These are phyloP conservation scores for Dictyostelium firmibasis DNA, from an alignment of 78 protist genomes.

Conservation along the genomic window DNA sequence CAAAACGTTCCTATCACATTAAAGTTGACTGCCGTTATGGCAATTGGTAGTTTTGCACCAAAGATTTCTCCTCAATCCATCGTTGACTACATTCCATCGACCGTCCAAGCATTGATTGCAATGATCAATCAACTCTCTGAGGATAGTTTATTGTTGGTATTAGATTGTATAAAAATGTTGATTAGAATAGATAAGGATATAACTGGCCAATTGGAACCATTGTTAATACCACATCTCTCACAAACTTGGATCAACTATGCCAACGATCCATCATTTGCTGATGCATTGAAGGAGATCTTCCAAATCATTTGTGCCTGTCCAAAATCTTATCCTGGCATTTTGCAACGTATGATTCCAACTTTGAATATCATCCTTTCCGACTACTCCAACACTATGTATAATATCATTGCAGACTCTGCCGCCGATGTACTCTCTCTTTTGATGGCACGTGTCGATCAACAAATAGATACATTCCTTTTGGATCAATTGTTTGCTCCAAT, in stretches of 20 bases:
- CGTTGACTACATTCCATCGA: neutral
- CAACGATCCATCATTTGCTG: neutral
- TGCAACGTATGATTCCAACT: slow-evolving; percentile 22
- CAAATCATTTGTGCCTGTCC: slow-evolving; percentile 2
- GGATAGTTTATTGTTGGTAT: slow-evolving; percentile 1
- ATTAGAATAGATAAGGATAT: slow-evolving; percentile 12
- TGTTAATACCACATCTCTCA: neutral
- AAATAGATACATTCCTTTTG: neutral
- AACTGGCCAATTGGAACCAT: slow-evolving; percentile 26
- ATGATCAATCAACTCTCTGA: neutral
- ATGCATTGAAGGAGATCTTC: slow-evolving; percentile 21
- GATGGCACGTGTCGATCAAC: neutral
- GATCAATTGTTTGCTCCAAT: slow-evolving; percentile 18
- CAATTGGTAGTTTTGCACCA: slow-evolving; percentile 2
- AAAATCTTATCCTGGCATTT: slow-evolving; percentile 31
- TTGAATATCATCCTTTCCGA: neutral
- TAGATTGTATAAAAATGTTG: slow-evolving; percentile 1
- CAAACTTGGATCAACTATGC: slow-evolving; percentile 6
- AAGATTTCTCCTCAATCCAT: neutral
- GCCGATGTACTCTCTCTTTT: neutral
- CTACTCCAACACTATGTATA: neutral
- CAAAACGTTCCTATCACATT: neutral
- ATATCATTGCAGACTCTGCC: slow-evolving; percentile 7
- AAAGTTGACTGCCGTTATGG: neutral
- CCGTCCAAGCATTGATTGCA: neutral